These are phyloP conservation scores for Tephrocybe sp. DNA, from an alignment of 768 basidiomycete genomes.

Conservation along the genomic window DNA sequence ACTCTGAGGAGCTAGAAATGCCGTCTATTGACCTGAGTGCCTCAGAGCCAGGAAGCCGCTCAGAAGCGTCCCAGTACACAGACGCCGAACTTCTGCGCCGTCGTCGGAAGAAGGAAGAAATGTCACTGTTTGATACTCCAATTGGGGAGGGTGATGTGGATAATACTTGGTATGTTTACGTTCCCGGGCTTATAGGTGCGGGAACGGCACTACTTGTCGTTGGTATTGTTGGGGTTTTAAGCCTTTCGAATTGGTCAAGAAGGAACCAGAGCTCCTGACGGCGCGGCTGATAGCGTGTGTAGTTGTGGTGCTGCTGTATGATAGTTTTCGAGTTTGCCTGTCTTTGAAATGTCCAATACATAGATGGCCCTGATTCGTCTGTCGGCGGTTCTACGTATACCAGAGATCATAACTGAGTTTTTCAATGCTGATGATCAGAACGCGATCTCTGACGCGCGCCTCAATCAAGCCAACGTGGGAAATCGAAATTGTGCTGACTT, in stretches of 20 bases:
- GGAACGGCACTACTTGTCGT: slow-evolving; percentile 82
- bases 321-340: neutral
- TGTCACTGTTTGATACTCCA: slow-evolving; percentile 38
- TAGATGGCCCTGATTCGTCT: too few relatives aligned
- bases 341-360: too few relatives aligned
- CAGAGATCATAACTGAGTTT: too few relatives aligned
- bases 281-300: neutral
- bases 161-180: slow-evolving; percentile 74
- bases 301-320: slow-evolving; percentile 6
- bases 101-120: slow-evolving; percentile 57
- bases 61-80: slow-evolving; percentile 31
- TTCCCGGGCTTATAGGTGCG: slow-evolving; percentile 78
- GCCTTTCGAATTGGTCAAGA: slow-evolving; percentile 68
- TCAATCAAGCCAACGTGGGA: slow-evolving; percentile 1
- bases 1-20: slow-evolving; percentile 56
- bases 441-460: too few relatives aligned
- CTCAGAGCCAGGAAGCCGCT: slow-evolving; percentile 33
- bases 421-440: too few relatives aligned
- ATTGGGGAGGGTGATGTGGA: slow-evolving; percentile 59
- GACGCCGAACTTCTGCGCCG: slow-evolving; percentile 41
- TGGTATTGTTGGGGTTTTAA: slow-evolving; percentile 74
- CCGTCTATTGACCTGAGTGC: slow-evolving; percentile 56
- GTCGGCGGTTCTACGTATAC: too few relatives aligned
- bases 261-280: slow-evolving; percentile 59
- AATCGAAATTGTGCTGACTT: neutral